Evolutionary conservation across 1,284 basidiomycete species (phyloP), one percentile per base, ranked within the genome.

Genomic region (Rhodotorula sp.): DNA sequence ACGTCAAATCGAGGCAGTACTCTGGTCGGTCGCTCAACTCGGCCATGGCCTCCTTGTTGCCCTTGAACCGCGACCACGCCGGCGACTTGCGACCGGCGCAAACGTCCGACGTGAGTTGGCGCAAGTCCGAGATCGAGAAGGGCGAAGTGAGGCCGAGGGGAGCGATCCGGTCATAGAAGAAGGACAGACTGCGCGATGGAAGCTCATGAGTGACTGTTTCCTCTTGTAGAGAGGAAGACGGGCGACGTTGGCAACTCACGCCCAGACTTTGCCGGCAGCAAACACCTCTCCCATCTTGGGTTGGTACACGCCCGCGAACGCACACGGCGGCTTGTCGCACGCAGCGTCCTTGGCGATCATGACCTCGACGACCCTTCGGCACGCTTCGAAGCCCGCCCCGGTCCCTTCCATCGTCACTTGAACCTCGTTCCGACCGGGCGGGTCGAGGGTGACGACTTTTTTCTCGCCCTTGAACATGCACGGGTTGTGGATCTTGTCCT

Each of bases 271-370:
- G n/a, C 81, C 79, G 3, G 77, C 76, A 16, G 75, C 77, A 86
- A 98, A 98, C 8, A 92, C 90, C 75, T 95, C 90, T 75, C 92
- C 85, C 43, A 98, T 85, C n/a, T 90, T 90, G 1, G 95, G 97
- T 81, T 98, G 95, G 84, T 99, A 98, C 43, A 97, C 93, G 50
- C 95, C 95, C 77, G 93, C 90, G 84, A 99, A 99, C 2, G 95
- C 93, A 81, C 95, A 99, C 0, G 94, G 94, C 80, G 91, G 92
- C 77, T 89, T 84, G 78, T 89, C 87, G 82, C 97, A 98, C 63
- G 93, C 86, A 87, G 93, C 89, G 78, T 99, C 92, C 84, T 99
- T 99, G 62, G 93, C 93, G 86, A 99, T 90, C 74, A 97, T 91
- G 69, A 98, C 85, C 82, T 97, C 89, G 59, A 98, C 84, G 12